phyloP scores from a whole-genome alignment of 2,329 filamentous ascomycete species.

The Neofusicoccum parvum region DNA sequence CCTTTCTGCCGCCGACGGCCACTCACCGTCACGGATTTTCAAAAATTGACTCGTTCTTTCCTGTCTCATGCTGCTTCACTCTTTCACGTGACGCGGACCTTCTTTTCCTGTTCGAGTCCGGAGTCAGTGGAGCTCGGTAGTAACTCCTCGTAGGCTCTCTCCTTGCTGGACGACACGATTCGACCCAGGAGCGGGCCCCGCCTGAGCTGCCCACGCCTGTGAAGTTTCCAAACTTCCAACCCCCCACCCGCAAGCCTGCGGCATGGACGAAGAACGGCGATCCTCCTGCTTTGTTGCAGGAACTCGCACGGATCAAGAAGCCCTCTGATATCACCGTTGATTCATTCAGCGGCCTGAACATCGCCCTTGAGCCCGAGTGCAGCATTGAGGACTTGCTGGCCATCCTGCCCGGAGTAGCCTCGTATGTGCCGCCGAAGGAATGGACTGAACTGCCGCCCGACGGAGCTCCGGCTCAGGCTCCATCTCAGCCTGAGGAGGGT shows the following conservation, averaged over 20 bases:
- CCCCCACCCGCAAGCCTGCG: conserved; percentile 34
- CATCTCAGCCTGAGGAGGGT: conserved; percentile 29
- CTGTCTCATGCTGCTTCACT: conserved; percentile 12
- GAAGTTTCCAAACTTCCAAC: conserved; percentile 53
- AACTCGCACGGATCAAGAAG: conserved; percentile 47
- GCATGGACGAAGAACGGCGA: conserved; percentile 36
- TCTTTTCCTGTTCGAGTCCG: neutral
- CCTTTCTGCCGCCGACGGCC: neutral
- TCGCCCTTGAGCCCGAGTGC: conserved; percentile 40
- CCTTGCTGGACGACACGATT: conserved; percentile 43
- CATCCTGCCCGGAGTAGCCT: conserved; percentile 34
- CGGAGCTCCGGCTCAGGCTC: conserved; percentile 27
- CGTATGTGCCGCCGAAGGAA: conserved; percentile 43
- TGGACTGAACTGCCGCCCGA: conserved; percentile 34
- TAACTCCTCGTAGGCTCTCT: conserved; percentile 32
- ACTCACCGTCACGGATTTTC: neutral
- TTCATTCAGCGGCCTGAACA: conserved; percentile 47
- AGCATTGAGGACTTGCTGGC: conserved; percentile 45
- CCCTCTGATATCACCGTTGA: conserved; percentile 44
- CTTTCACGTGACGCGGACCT: conserved; percentile 3
- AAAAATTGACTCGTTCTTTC: neutral
- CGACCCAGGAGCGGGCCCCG: conserved; percentile 46
- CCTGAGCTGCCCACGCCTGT: conserved; percentile 53
- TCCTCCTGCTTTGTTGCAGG: conserved; percentile 23
- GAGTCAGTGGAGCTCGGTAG: neutral